Conservation (phyloP, 352 stramenopile genomes). For the Pythium volutum region DNA sequence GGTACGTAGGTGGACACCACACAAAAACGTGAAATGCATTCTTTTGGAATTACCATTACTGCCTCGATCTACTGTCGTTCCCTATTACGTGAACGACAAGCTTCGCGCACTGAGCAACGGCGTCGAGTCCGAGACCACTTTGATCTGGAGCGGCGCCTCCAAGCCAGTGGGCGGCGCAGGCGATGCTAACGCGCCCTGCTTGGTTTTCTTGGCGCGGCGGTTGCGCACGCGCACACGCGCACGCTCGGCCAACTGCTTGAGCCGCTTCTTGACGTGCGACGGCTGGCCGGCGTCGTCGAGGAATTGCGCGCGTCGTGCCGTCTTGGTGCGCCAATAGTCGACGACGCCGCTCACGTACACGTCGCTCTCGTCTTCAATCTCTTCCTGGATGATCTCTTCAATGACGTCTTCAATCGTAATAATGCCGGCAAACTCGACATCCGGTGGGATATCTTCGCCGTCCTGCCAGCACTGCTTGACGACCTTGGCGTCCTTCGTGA, state of each 20-base stretch:
- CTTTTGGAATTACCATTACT: not conserved
- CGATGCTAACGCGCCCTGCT: not conserved
- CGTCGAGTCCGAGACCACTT: constrained; percentile 49
- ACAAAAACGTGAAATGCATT: constrained; percentile 8
- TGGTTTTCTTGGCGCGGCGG: constrained; percentile 40
- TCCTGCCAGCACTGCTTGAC: constrained; percentile 60
- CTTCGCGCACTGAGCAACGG: constrained; percentile 29
- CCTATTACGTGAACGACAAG: constrained; percentile 5
- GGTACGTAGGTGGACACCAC: not conserved
- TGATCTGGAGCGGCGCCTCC: constrained; percentile 38
- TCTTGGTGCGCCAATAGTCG: constrained; percentile 51
- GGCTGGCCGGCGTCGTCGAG: constrained; percentile 27
- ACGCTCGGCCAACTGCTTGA: constrained; percentile 52
- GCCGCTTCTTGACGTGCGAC: constrained; percentile 27
- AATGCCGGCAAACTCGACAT: constrained; percentile 77
- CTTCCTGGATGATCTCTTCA: constrained; percentile 87
- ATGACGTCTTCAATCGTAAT: constrained; percentile 92
- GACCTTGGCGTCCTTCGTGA: constrained; percentile 50
- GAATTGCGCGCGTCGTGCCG: constrained; percentile 29
- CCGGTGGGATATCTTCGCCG: constrained; percentile 32
- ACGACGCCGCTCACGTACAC: constrained; percentile 59
- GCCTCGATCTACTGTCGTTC: not conserved
- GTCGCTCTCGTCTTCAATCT: constrained; percentile 90
- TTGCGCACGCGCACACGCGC: constrained; percentile 43
- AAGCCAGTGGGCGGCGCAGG: constrained; percentile 21